Conservation (phyloP, 2,329 filamentous ascomycete genomes). For the Cladophialophora immunda region DNA sequence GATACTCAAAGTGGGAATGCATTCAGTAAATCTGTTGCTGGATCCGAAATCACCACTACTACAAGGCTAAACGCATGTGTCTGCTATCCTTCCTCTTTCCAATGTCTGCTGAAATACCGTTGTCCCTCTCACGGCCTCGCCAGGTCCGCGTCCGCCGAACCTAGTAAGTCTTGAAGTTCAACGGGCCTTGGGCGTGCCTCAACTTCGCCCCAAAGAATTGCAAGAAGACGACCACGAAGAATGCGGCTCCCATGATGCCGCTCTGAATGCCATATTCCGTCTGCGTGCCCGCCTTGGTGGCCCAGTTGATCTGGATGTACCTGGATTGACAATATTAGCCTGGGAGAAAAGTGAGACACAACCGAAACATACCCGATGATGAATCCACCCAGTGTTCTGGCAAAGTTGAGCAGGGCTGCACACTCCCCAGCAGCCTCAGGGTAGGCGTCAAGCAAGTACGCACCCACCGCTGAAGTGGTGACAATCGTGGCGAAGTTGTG, state of each 20-base stretch:
- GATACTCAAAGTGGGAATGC: too few species aligned
- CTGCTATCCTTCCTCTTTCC: constrained; percentile 10
- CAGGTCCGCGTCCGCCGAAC: background rate
- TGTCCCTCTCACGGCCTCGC: background rate
- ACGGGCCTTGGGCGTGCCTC: constrained; percentile 47
- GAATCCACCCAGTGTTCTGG: constrained; percentile 56
- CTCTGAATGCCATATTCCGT: constrained; percentile 57
- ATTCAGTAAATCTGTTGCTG: constrained; percentile 5
- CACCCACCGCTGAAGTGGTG: constrained; percentile 59
- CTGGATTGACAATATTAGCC: constrained; percentile 10
- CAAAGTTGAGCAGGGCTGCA: constrained; percentile 60
- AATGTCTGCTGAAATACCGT: background rate
- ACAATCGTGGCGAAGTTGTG: constrained; percentile 65
- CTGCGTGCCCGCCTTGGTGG: constrained; percentile 51
- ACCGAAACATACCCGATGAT: constrained; percentile 47
- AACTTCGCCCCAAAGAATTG: constrained; percentile 49
- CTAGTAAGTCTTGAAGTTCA: constrained; percentile 44
- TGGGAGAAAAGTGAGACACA: background rate
- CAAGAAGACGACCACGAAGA: constrained; percentile 47
- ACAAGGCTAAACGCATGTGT: constrained; percentile 2
- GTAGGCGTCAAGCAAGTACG: constrained; percentile 63
- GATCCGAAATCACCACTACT: background rate
- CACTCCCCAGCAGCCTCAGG: constrained; percentile 62
- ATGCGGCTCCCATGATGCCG: constrained; percentile 49
- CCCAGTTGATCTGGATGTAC: constrained; percentile 58